These are phyloP conservation scores for Homolaphlyctis polyrhiza DNA, from an alignment of 371 early-diverging fungal species.

Conservation along the genomic window DNA sequence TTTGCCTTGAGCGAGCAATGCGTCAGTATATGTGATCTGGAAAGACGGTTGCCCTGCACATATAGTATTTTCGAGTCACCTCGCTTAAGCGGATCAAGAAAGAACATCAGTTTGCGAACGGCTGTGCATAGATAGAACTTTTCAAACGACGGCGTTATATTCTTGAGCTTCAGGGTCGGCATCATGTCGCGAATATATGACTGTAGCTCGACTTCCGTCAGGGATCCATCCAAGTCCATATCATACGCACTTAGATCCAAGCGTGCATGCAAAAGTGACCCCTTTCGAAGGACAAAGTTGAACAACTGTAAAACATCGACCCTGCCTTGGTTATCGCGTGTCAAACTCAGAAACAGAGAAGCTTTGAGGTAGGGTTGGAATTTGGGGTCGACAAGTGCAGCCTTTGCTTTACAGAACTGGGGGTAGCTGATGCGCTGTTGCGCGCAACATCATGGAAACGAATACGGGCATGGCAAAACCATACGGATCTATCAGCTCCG, in stretches of 20 bases:
- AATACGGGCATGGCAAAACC: background rate
- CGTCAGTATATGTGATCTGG: too few species aligned
- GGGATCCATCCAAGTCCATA: slow-evolving; percentile 34
- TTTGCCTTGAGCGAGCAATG: slow-evolving; percentile 16
- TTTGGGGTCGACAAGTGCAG: slow-evolving; percentile 19
- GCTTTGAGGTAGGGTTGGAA: slow-evolving; percentile 28
- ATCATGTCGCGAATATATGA: slow-evolving; percentile 40
- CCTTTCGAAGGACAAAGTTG: slow-evolving; percentile 40
- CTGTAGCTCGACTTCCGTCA: slow-evolving; percentile 43
- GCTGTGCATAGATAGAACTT: slow-evolving; percentile 44
- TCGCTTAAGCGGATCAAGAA: slow-evolving; percentile 36
- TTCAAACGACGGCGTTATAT: slow-evolving; percentile 21
- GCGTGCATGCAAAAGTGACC: slow-evolving; percentile 39
- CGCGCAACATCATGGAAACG: background rate
- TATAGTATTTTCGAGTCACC: too few species aligned
- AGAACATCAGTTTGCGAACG: slow-evolving; percentile 42
- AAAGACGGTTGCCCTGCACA: too few species aligned
- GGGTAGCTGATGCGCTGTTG: slow-evolving; percentile 24
- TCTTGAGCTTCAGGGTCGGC: slow-evolving; percentile 31
- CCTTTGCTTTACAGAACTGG: slow-evolving; percentile 19
- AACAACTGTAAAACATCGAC: slow-evolving; percentile 32
- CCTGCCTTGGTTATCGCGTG: slow-evolving; percentile 20
- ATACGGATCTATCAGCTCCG: background rate
- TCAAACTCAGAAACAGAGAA: slow-evolving; percentile 30
- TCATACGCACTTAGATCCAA: slow-evolving; percentile 39